A percentile compares a stretch with the other conserved stretches of the same genome.
phyloP scores from a whole-genome alignment of 179 eudicot species.

The Beta corolliflora region DNA sequence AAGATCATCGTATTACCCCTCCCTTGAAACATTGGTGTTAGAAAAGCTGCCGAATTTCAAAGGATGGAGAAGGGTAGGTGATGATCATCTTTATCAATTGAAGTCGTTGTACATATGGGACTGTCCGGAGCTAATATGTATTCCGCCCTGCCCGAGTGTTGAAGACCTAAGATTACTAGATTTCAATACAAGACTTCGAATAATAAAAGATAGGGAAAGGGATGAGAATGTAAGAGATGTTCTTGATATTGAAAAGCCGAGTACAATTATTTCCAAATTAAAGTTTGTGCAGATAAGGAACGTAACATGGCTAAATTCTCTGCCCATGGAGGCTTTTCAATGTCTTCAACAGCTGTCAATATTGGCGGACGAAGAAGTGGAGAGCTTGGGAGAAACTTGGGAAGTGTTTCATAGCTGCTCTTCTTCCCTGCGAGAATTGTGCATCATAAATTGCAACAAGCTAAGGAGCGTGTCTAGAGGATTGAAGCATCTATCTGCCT shows the following conservation, averaged over 20 bases:
- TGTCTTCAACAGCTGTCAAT: constrained; percentile 5
- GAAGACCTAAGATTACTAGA: neutral
- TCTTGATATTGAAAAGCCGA: too few relatives aligned
- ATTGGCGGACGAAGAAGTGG: neutral
- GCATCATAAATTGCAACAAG: neutral
- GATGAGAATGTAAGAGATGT: neutral
- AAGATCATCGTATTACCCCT: constrained; percentile 10
- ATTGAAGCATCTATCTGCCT: constrained; percentile 24
- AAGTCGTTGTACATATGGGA: constrained; percentile 11
- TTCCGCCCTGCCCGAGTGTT: constrained; percentile 25
- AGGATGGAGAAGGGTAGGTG: constrained; percentile 18
- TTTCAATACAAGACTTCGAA: constrained; percentile 19
- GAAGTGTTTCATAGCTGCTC: constrained; percentile 19
- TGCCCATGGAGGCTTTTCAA: constrained; percentile 22
- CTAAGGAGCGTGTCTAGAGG: constrained; percentile 13
- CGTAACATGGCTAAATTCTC: neutral
- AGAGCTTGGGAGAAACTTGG: constrained; percentile 14
- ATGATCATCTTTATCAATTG: neutral
- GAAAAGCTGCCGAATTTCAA: constrained; percentile 8
- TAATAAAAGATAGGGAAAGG: neutral
- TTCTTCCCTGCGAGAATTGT: constrained; percentile 16
- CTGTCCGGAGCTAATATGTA: constrained; percentile 18
- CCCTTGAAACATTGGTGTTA: constrained; percentile 18
- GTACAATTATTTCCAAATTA: neutral
- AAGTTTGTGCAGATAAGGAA: neutral